Conservation (phyloP, 2,329 filamentous ascomycete genomes). For the Dactylellina sp. region DNA sequence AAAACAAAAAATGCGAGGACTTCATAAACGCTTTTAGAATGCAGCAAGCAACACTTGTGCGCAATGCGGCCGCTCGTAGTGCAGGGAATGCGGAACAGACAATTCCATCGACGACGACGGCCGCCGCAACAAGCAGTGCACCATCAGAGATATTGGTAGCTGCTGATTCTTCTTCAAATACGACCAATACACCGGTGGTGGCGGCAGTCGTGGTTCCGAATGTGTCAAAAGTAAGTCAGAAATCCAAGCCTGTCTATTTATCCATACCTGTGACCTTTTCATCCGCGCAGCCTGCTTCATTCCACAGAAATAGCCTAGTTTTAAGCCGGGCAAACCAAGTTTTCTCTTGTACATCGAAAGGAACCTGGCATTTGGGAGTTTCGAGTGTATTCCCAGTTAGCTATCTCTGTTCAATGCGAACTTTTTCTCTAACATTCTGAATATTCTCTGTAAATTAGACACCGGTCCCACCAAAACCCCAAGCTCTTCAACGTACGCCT, state of each 20-base stretch:
- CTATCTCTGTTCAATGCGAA: no score
- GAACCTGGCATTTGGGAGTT: no score
- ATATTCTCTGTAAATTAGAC: conserved; percentile 12
- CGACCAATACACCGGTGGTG: not conserved
- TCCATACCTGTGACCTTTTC: not conserved
- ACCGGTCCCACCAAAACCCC: conserved; percentile 26
- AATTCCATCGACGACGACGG: not conserved
- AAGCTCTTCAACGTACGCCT: conserved; percentile 17
- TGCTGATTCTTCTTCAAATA: not conserved
- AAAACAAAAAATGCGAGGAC: conserved; percentile 55
- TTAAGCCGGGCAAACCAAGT: no score
- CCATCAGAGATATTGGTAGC: not conserved
- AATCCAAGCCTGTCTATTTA: not conserved
- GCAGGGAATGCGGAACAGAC: conserved; percentile 18
- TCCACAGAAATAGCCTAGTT: no score
- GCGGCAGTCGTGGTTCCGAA: conserved; percentile 4
- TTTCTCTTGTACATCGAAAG: no score
- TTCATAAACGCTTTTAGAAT: conserved; percentile 54
- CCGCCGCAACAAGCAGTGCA: not conserved
- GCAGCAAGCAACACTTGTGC: conserved; percentile 48
- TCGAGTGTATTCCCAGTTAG: no score
- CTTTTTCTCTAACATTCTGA: not conserved
- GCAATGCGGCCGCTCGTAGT: conserved; percentile 22
- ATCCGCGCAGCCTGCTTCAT: no score
- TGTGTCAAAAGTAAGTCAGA: conserved; percentile 29